These are phyloP conservation scores for Cryptococcus hybrid DNA, from an alignment of 1,284 basidiomycete genomes.

Conservation along the genomic window DNA sequence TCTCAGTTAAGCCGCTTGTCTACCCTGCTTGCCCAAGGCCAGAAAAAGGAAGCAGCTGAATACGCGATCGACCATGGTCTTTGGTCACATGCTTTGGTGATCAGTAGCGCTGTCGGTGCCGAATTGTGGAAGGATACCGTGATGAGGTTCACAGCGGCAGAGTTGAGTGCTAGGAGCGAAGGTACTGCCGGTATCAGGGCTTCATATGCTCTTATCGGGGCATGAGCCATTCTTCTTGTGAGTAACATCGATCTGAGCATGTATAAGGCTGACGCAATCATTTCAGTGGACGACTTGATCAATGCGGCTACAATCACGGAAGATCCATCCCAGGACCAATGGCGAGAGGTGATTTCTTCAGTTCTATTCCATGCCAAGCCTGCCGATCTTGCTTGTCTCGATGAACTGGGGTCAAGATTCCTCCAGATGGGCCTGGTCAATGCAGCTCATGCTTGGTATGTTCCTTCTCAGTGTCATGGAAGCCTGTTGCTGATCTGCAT, in stretches of 20 bases:
- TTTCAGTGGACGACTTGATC: slow-evolving; percentile 34
- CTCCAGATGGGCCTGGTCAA: slow-evolving; percentile 69
- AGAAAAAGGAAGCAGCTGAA: slow-evolving; percentile 81
- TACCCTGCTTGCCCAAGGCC: slow-evolving; percentile 72
- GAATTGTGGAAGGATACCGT: slow-evolving; percentile 92
- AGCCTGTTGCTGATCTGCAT: slow-evolving; percentile 8
- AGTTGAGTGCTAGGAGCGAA: slow-evolving; percentile 57
- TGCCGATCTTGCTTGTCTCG: slow-evolving; percentile 66
- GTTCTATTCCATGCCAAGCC: slow-evolving; percentile 70
- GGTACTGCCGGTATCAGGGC: slow-evolving; percentile 58
- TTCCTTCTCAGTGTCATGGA: neutral
- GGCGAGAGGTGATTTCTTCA: slow-evolving; percentile 84
- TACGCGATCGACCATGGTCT: slow-evolving; percentile 83
- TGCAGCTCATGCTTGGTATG: slow-evolving; percentile 86
- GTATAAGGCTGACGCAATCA: neutral
- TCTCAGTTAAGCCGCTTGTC: slow-evolving; percentile 69
- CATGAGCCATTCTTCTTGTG: slow-evolving; percentile 63
- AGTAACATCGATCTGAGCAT: slow-evolving; percentile 25
- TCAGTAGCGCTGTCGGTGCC: slow-evolving; percentile 88
- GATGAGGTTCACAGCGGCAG: slow-evolving; percentile 76
- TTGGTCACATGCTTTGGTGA: slow-evolving; percentile 96
- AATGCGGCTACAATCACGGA: slow-evolving; percentile 34
- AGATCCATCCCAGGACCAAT: slow-evolving; percentile 54
- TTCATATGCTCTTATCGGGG: slow-evolving; percentile 86
- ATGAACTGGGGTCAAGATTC: slow-evolving; percentile 83